Percentiles rank a stretch among this genome's conserved stretches.
Evolutionary conservation across 495 filamentous ascomycete species (phyloP).

Genomic region (Tuber melanosporum): DNA sequence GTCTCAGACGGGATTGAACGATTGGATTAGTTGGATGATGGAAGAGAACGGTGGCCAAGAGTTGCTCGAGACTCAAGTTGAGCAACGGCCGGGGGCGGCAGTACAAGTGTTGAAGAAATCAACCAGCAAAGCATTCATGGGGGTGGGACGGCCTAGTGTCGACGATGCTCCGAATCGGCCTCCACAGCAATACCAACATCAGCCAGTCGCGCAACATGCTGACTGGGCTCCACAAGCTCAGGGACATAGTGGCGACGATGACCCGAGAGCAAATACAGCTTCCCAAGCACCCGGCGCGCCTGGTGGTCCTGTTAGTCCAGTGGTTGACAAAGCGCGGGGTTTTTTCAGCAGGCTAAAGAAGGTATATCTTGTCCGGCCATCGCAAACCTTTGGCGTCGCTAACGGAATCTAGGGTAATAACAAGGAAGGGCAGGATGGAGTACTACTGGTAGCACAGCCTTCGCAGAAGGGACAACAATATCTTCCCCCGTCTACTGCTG

Average conservation of each 20-base stretch:
- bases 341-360: neutral
- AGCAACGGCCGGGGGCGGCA: constrained; percentile 8
- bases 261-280: neutral
- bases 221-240: neutral
- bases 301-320: neutral
- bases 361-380: neutral
- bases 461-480: neutral
- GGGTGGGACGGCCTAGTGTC: neutral
- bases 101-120: neutral
- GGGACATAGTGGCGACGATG: neutral
- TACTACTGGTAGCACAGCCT: neutral
- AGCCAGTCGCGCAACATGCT: neutral
- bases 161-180: neutral
- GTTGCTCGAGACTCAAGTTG: constrained; percentile 15
- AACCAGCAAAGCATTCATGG: neutral
- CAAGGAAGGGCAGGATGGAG: neutral
- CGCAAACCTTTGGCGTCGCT: neutral
- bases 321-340: neutral
- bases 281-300: neutral
- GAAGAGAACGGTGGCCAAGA: constrained; percentile 34
- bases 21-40: constrained; percentile 37
- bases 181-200: constrained; percentile 8
- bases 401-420: neutral
- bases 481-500: neutral
- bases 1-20: constrained; percentile 14